A percentile compares a stretch with the other conserved stretches of the same genome.
Conservation (phyloP, 768 basidiomycete genomes). For the Mycena rosella region DNA sequence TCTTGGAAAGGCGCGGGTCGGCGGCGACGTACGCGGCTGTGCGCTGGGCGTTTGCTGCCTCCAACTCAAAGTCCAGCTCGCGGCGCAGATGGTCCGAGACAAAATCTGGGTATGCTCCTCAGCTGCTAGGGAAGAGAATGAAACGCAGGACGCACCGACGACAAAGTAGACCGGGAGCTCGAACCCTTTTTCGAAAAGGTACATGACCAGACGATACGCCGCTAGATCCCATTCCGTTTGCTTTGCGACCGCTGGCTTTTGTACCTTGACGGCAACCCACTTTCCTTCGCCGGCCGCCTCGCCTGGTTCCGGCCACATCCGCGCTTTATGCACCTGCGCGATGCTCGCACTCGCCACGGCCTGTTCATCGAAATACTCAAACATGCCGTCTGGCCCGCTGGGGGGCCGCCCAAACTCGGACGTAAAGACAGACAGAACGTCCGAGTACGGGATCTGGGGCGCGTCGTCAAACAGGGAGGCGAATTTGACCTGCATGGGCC, state of each 20-base stretch:
- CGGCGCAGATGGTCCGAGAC: conserved; percentile 84
- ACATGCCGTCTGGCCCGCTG: conserved; percentile 77
- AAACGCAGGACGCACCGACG: conserved; percentile 64
- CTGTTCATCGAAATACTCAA: conserved; percentile 80
- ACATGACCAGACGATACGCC: conserved; percentile 79
- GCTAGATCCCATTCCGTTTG: conserved; percentile 91
- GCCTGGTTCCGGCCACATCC: conserved; percentile 56
- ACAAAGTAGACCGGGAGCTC: conserved; percentile 88
- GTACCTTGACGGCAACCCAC: conserved; percentile 93
- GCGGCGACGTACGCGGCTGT: conserved; percentile 77
- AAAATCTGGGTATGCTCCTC: conserved; percentile 61
- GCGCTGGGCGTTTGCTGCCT: conserved; percentile 80
- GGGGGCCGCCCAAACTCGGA: conserved; percentile 78
- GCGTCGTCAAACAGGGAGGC: conserved; percentile 89
- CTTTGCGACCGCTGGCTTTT: conserved; percentile 88
- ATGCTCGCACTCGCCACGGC: conserved; percentile 92
- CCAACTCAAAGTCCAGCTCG: conserved; percentile 86
- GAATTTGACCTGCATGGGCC: conserved; percentile 86
- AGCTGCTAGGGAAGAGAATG: neutral
- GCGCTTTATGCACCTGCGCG: conserved; percentile 92
- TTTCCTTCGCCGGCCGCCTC: conserved; percentile 60
- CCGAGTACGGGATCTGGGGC: conserved; percentile 83
- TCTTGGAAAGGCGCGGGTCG: conserved; percentile 77
- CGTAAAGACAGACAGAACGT: conserved; percentile 74
- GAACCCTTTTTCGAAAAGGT: conserved; percentile 86